Evolutionary conservation across 1,139 yeast species (phyloP).

Genomic region (Taphrina wiesneri): DNA sequence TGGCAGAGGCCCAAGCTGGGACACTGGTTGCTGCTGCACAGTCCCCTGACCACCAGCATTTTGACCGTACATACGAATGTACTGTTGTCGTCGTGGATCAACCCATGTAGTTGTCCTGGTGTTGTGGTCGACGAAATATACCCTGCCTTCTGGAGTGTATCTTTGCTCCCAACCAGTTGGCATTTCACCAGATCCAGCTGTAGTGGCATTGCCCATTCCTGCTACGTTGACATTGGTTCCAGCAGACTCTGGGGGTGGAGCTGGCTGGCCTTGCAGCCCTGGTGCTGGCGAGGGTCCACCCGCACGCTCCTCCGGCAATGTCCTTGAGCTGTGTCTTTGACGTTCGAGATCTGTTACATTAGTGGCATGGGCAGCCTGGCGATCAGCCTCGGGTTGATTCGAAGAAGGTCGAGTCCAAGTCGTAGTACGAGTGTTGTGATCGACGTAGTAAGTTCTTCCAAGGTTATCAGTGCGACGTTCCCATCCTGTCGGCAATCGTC

Average conservation of each 20-base stretch:
- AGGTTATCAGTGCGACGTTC: constrained; percentile 96
- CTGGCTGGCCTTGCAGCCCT: constrained; percentile 42
- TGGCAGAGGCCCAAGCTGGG: constrained; percentile 96
- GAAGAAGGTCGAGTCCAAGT: constrained; percentile 95
- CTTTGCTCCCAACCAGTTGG: constrained; percentile 99
- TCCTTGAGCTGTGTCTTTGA: constrained; percentile 85
- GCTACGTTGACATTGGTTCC: constrained; percentile 48
- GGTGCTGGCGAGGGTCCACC: constrained; percentile 42
- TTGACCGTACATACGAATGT: constrained; percentile 85
- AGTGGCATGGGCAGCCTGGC: constrained; percentile 37
- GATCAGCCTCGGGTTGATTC: constrained; percentile 46
- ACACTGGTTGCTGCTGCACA: constrained; percentile 97
- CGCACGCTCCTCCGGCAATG: constrained; percentile 69
- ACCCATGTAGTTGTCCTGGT: constrained; percentile 99
- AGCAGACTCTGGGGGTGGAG: constrained; percentile 48
- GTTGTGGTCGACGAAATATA: constrained; percentile 96
- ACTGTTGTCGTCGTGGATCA: constrained; percentile 93
- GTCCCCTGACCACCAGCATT: constrained; percentile 61
- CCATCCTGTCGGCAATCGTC: constrained; percentile 98
- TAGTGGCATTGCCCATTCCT: constrained; percentile 77
- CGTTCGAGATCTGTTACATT: constrained; percentile 80
- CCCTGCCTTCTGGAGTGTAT: constrained; percentile 95
- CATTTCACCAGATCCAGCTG: constrained; percentile 92
- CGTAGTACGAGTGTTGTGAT: constrained; percentile 94
- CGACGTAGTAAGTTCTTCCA: constrained; percentile 96